Percentiles rank a stretch among this genome's conserved stretches.
These are phyloP conservation scores for Rhodomyrtus psidioides DNA, from an alignment of 441 rosid genomes.

Conservation along the genomic window DNA sequence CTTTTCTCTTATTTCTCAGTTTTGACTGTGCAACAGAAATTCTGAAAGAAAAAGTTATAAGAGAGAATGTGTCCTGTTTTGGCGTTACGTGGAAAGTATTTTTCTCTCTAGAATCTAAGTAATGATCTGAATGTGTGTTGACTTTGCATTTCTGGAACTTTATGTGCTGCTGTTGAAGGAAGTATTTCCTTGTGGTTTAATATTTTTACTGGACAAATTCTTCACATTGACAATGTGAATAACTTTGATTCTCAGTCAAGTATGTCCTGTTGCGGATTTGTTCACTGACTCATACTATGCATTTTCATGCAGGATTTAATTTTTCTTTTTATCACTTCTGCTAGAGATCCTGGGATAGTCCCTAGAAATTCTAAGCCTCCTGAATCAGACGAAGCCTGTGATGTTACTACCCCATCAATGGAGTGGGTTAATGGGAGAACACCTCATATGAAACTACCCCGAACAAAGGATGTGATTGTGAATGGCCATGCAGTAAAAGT, in stretches of 20 bases:
- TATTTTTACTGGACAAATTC: neutral
- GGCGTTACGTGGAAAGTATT: neutral
- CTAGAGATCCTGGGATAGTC: constrained; percentile 55
- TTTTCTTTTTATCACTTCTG: constrained; percentile 43
- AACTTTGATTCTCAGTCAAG: neutral
- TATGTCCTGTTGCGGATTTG: neutral
- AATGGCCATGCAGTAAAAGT: constrained; percentile 66
- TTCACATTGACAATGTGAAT: neutral
- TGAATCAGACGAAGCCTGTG: constrained; percentile 17
- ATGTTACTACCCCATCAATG: constrained; percentile 21
- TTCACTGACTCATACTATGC: neutral
- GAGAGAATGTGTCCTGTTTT: neutral
- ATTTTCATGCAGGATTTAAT: constrained; percentile 26
- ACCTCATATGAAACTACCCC: constrained; percentile 25
- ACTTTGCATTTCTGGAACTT: neutral
- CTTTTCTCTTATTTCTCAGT: neutral
- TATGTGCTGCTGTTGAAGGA: neutral
- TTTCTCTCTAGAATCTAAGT: neutral
- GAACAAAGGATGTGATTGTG: constrained; percentile 27
- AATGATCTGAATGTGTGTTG: neutral
- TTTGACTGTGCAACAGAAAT: neutral
- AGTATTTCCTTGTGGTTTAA: neutral
- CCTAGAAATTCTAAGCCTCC: constrained; percentile 45
- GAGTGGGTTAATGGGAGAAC: constrained; percentile 32
- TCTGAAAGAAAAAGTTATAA: neutral